phyloP scores from a whole-genome alignment of 208 protist genomes.

The Leishmania turanica region DNA sequence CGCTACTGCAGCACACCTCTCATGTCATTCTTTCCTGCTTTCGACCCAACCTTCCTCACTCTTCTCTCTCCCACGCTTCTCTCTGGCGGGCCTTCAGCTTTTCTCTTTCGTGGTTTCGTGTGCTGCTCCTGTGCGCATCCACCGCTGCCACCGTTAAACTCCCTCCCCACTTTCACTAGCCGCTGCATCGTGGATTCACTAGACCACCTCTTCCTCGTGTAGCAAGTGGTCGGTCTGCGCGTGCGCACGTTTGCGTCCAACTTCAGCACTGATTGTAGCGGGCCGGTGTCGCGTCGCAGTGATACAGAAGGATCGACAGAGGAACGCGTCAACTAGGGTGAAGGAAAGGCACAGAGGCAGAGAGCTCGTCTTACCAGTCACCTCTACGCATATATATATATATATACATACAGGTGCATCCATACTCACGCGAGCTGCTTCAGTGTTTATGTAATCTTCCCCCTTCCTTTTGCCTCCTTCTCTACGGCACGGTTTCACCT shows the following conservation, averaged over 20 bases:
- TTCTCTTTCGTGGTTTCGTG: background rate
- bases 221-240: background rate
- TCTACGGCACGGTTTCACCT: background rate
- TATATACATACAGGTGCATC: background rate
- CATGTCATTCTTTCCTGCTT: background rate
- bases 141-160: background rate
- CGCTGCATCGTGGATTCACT: background rate
- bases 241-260: background rate
- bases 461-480: background rate
- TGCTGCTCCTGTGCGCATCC: background rate
- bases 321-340: background rate
- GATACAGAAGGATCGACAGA: background rate
- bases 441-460: conserved; percentile 13
- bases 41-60: background rate
- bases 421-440: background rate
- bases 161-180: background rate
- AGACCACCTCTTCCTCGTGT: background rate
- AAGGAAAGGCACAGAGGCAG: background rate
- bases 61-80: background rate
- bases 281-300: background rate
- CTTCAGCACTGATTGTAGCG: background rate
- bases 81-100: background rate
- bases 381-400: background rate
- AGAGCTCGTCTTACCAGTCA: background rate
- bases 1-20: background rate